These are phyloP conservation scores for Astrothelium subdiscretum DNA, from an alignment of 495 filamentous ascomycete species.

Conservation along the genomic window DNA sequence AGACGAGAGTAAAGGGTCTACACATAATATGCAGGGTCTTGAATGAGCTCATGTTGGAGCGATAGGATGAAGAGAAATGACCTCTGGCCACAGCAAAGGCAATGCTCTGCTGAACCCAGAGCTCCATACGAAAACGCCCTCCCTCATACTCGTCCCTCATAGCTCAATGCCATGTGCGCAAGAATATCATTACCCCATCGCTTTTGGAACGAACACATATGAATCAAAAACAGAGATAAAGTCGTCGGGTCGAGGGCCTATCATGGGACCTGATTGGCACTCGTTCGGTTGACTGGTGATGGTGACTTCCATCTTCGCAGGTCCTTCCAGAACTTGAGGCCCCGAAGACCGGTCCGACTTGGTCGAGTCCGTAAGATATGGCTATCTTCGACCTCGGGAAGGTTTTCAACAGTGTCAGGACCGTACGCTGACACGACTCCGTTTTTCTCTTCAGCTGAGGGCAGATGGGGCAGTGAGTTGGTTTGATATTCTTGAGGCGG, in stretches of 20 bases:
- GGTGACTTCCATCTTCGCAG: neutral
- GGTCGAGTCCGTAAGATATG: neutral
- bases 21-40: neutral
- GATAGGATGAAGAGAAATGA: neutral
- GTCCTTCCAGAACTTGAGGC: conserved; percentile 1
- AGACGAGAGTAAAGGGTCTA: neutral
- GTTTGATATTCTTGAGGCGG: neutral
- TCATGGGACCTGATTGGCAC: neutral
- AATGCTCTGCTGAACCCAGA: neutral
- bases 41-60: neutral
- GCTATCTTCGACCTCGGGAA: neutral
- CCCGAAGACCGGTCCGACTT: neutral
- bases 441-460: neutral
- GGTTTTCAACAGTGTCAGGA: neutral
- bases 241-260: neutral
- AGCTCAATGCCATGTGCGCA: neutral
- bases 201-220: neutral
- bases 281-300: neutral
- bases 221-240: neutral
- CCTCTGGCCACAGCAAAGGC: neutral
- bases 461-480: neutral
- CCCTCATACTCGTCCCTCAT: neutral
- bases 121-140: neutral
- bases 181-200: neutral
- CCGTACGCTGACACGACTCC: neutral